phyloP scores from a whole-genome alignment of 2,329 filamentous ascomycete species.

The Penicillium sp. region DNA sequence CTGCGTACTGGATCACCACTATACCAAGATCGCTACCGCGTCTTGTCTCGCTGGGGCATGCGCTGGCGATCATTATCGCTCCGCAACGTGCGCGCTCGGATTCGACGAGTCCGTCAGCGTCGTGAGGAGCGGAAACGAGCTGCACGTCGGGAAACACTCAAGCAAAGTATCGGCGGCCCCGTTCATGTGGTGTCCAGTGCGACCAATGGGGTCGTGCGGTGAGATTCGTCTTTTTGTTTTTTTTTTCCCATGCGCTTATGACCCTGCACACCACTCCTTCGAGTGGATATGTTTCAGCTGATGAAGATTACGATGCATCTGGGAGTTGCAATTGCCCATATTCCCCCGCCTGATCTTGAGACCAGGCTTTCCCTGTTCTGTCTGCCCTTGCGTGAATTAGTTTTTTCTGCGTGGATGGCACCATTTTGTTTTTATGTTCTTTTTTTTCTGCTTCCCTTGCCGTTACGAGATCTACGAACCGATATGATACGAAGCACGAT shows the following conservation, averaged over 20 bases:
- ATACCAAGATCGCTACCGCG: conserved; percentile 37
- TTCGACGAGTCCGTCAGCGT: conserved; percentile 51
- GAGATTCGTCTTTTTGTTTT: conserved; percentile 11
- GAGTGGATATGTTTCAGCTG: conserved; percentile 25
- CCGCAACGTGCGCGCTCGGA: conserved; percentile 55
- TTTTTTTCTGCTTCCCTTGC: conserved; percentile 14
- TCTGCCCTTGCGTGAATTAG: conserved; percentile 16
- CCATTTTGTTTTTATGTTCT: conserved; percentile 6
- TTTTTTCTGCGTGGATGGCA: conserved; percentile 11
- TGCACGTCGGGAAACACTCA: conserved; percentile 59
- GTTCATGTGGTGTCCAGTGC: conserved; percentile 46
- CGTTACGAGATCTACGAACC: conserved; percentile 26
- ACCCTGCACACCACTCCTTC: conserved; percentile 9
- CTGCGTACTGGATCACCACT: conserved; percentile 41
- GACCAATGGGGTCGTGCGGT: conserved; percentile 25
- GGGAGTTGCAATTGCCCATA: conserved; percentile 3
- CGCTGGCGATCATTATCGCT: conserved; percentile 60
- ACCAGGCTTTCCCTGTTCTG: not conserved
- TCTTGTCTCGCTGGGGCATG: conserved; percentile 52
- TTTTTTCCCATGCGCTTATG: conserved; percentile 4
- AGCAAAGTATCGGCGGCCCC: conserved; percentile 59
- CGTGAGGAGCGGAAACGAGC: conserved; percentile 57
- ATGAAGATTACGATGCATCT: conserved; percentile 27
- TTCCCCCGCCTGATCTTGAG: not conserved
- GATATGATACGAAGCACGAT: conserved; percentile 30